Conservation (phyloP, 1,284 basidiomycete genomes). For the Lignosus rhinocerotis region DNA sequence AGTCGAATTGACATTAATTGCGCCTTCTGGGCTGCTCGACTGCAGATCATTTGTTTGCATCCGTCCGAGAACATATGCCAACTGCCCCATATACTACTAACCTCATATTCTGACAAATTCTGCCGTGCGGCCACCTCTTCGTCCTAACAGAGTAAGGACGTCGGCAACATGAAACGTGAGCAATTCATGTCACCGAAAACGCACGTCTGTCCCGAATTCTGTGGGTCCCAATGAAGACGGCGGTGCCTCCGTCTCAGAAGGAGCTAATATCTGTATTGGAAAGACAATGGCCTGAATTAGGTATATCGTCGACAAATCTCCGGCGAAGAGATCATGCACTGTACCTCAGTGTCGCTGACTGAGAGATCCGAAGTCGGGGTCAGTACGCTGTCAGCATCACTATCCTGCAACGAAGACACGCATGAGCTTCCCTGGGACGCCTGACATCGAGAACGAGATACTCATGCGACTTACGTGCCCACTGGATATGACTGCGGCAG, state of each 20-base stretch:
- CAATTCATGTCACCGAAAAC: not conserved
- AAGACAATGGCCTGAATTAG: conserved; percentile 2
- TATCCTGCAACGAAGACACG: not conserved
- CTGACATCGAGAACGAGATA: not conserved
- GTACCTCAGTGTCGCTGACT: conserved; percentile 20
- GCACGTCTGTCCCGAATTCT: conserved; percentile 20
- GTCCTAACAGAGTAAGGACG: conserved; percentile 7
- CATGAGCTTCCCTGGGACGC: conserved; percentile 3
- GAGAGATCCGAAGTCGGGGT: conserved; percentile 17
- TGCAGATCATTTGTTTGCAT: conserved; percentile 8
- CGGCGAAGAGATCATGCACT: not conserved
- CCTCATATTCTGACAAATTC: conserved; percentile 4
- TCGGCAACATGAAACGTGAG: not conserved
- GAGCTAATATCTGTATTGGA: conserved; percentile 10
- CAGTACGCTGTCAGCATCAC: conserved; percentile 12
- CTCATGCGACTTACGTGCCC: conserved; percentile 5
- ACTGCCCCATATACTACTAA: conserved; percentile 5
- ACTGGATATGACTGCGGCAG: not conserved
- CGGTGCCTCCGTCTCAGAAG: conserved; percentile 25
- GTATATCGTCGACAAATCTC: not conserved
- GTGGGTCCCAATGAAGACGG: conserved; percentile 27
- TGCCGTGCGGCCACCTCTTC: conserved; percentile 1
- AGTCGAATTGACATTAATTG: not conserved
- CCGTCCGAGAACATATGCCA: not conserved
- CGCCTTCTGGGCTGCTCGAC: not conserved